Evolutionary conservation across 768 basidiomycete species (phyloP), one percentile per base, ranked within the genome.

Genomic region (Leccinum obscurum): DNA sequence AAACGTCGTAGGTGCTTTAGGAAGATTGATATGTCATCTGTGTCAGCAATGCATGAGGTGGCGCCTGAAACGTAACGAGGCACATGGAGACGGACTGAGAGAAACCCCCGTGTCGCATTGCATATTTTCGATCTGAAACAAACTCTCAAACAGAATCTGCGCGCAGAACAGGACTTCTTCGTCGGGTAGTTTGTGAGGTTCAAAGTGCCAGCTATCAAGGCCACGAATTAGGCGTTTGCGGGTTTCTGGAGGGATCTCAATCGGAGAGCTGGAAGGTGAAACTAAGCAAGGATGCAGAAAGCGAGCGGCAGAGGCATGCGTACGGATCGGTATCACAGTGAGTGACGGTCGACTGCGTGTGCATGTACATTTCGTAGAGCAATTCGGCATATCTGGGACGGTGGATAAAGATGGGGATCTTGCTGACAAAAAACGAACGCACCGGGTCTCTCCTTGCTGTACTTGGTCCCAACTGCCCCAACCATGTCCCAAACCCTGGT

Each of bases 1-100:
- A 96, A 88, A 30, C 85, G 85, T n/a, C 89, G 86, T n/a, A 98
- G 83, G 64, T 96, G 92, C 65, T 86, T 85, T 44, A 99, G 81
- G 67, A 98, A 89, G 10, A 84, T 76, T 20, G 85, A 82, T 64
- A 98, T 81, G 75, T 88, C 85, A 64, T 81, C 94, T 93, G 73
- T 54, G 52, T 64, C 57, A 64, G 54, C 49, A 44, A 55, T 44
- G 35, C 65, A 62, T 62, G 62, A 67, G 60, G 54, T 62, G 56
- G 62, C 57, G 61, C 52, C 61, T 59, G 63, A 61, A 66, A 60
- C 58, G 52, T 60, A 68, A 66, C 64, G 54, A 60, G 50, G 57
- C 53, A 58, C 55, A 55, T 60, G 60, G 58, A 61, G 37, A 82
- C 89, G 67, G 64, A 88, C 86, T 70, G 67, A 89, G 77, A 39